Base-by-base conservation (phyloP, 1,284 basidiomycete species). In the Inonotus obliquus region DNA sequence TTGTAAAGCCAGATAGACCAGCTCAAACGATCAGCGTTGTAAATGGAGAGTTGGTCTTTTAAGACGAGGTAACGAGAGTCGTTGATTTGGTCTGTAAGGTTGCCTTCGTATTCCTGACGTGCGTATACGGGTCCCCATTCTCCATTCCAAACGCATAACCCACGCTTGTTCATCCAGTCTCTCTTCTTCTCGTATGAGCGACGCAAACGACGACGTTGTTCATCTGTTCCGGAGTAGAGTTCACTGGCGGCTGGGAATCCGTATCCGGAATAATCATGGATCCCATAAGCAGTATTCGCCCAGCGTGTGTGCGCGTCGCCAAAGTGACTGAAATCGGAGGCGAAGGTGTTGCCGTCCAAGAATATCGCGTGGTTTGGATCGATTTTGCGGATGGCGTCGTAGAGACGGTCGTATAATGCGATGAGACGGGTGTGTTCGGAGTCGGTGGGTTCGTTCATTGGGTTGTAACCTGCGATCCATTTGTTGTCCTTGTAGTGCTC, bases 1-100 rank as follows among this genome's bases (percentile, higher is more conserved):
- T 84, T 83, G 74, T 81, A 84, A 37, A 82, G 70, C 82, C 83
- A 84, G 67, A 84, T 84, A 0, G 78, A 78, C 82, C 82, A 84
- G 60, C 75, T 77, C 38, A 77, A 67, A 25, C 70, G 70, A 58
- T 77, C 76, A 72, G 76, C 68, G 61, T 77, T 73, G 67, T 82
- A 82, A 25, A 83, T 73, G 19, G 72, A 72, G 17, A 83, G 71
- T 69, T 84, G 83, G 64, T 79, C 76, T 49, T 77, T 75, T 49
- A 83, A 72, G 4, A 81, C 77, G 27, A 68, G 72, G 65, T 76
- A 79, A 19, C 79, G 73, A 14, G 67, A 59, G 47, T 77, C 71
- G 68, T 81, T 81, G 64, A 77, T 77, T 44, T 73, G 65, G 63
- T 79, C 70, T 10, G 67, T 67, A 14, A 64, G 54, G 17, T 66